Conservation (phyloP, 108 stramenopile species). For the Discostella stelligeroides region DNA sequence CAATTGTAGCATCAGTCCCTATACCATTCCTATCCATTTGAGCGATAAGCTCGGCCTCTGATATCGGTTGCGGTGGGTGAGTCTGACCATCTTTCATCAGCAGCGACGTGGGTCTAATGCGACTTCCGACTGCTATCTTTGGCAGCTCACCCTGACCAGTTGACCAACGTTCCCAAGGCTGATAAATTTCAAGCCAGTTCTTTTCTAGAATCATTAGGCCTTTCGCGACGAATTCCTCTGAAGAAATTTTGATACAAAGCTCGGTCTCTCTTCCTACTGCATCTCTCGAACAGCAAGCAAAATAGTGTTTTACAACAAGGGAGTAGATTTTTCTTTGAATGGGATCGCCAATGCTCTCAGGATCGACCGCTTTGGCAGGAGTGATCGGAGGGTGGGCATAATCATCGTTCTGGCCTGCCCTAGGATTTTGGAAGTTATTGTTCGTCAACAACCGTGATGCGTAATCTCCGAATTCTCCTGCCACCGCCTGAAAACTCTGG, state of each 20-base stretch:
- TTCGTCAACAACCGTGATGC: conserved; percentile 65
- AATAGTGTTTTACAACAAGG: conserved; percentile 94
- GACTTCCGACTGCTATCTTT: conserved; percentile 65
- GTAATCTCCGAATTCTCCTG: conserved; percentile 64
- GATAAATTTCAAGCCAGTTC: conserved; percentile 92
- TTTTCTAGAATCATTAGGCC: conserved; percentile 86
- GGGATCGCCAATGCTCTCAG: conserved; percentile 67
- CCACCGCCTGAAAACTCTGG: conserved; percentile 65
- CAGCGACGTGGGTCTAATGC: conserved; percentile 69
- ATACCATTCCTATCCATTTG: conserved; percentile 52
- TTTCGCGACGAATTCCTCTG: conserved; percentile 88
- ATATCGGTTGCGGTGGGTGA: conserved; percentile 67
- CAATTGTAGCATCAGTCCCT: conserved; percentile 97
- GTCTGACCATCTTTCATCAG: conserved; percentile 81
- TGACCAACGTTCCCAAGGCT: conserved; percentile 91
- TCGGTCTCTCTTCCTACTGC: conserved; percentile 89
- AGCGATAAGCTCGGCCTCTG: conserved; percentile 82
- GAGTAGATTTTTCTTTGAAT: conserved; percentile 85
- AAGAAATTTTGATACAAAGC: conserved; percentile 79
- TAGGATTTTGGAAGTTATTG: conserved; percentile 78
- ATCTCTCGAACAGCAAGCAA: conserved; percentile 98
- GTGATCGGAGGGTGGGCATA: conserved; percentile 99
- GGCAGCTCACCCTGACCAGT: conserved; percentile 88
- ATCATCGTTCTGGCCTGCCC: conserved; percentile 90
- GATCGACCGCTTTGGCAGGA: conserved; percentile 93